Evolutionary conservation across 2,329 filamentous ascomycete genomes (phyloP), one percentile per base, ranked within the genome.

Genomic region (Ophiostoma triangulosporum): DNA sequence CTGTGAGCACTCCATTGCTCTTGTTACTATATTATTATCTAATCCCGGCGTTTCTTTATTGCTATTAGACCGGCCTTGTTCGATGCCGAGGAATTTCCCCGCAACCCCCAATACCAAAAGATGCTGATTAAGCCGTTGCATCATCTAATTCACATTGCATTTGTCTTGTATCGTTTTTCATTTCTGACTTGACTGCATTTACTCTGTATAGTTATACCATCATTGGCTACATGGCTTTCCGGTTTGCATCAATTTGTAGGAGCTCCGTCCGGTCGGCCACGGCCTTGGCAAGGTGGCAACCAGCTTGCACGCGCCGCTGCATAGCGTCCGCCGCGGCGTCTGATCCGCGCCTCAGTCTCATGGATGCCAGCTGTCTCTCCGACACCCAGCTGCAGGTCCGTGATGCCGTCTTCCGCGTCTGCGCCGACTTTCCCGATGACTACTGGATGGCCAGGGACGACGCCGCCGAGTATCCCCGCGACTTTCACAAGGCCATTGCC

Each of bases 401-500:
- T 38, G 57, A 59, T 1, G 51, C 56, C 40, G 56, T 59, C 12
- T 50, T 51, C 40, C 51, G 46, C 12, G 40, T 59, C 22, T 59
- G 57, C 31, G 48, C 56, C 15, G 46, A 56, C 40, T 59, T 56
- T 43, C 57, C 86, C 86, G 81, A 81, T 60, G 76, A 84, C 52
- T 82, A 73, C 58, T 59, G 57, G 57, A 50, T 50, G 20, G 49
- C 45, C 9, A 31, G 29, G 12, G 87, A 93, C 63, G 77, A 86
- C 58, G 74, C 73, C 5, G 82, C 81, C 58, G 72, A 78, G 55
- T 85, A 91, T 64, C 88, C 87, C 0, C 75, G 78, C 50, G 85
- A 88, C 33, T 81, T 94, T 38, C 86, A 93, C 64, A 77, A 82
- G 0, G 84, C 84, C 0, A 67, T 93, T 8, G 83, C 87, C 7